Base-by-base conservation (phyloP, 2,329 filamentous ascomycete species). In the Phialemonium atrogriseum region DNA sequence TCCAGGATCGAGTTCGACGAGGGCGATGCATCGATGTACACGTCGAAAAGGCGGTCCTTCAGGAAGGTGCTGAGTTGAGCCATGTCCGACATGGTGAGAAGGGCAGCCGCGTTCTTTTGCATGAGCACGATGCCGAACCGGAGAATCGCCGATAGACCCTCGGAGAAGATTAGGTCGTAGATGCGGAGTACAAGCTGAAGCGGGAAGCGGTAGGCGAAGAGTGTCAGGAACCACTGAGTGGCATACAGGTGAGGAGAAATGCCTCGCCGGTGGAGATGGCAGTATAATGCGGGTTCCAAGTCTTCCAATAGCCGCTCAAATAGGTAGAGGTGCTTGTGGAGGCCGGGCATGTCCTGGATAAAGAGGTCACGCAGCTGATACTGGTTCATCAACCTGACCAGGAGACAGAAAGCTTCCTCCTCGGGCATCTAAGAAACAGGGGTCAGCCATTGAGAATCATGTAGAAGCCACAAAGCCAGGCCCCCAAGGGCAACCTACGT, bases 361-460 rank as follows among this genome's bases (percentile, higher is more conserved):
- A 96, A 98, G 48, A 98, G 73, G 43, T 95, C 87, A 26, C 91
- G 82, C 19, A 98, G 66, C 36, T 86, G 79, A 56, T 96, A 98
- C 43, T 95, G 85, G 60, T 93, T 93, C 91, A 98, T 98, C 33
- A 98, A 61, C 42, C 86, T 80, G 12, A 95, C 87, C 16, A 98
- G 73, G 12, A 98, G 66, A 47, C 86, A 91, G 51, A 98, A 98
- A 0, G 91, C 89, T 59, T 98, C 91, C 51, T 94, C 87, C 59
- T 96, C 89, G 3, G 88, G 84, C 88, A 96, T 94, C 78, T 84
- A n/a, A n/a, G n/a, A n/a, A n/a, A n/a, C n/a, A n/a, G n/a, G n/a
- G n/a, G n/a, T n/a, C n/a, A n/a, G n/a, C n/a, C n/a, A n/a, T n/a
- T 4, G 7, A 25, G 5, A 14, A 28, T 35, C 8, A 27, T 32